Evolutionary conservation across 1,284 basidiomycete species (phyloP).

Genomic region (Chalciporus sp.): DNA sequence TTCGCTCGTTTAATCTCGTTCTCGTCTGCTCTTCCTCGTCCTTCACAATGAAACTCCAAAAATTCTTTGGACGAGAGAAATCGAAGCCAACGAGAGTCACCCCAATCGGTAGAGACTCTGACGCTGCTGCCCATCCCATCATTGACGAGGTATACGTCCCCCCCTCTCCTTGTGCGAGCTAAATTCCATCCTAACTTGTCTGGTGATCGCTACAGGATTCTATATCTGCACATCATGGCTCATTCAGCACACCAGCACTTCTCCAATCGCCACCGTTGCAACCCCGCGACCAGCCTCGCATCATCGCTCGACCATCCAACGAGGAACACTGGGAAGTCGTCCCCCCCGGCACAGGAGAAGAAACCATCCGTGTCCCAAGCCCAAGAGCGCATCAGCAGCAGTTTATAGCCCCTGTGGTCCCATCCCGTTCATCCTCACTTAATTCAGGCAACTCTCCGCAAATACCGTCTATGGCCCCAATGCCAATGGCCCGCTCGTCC

Average conservation of each 20-base stretch:
- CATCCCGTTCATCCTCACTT: conserved; percentile 50
- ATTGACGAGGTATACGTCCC: conserved; percentile 29
- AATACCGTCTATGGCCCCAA: conserved; percentile 29
- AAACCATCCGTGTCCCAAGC: conserved; percentile 22
- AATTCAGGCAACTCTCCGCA: conserved; percentile 43
- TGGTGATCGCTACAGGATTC: conserved; percentile 22
- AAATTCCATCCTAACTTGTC: neutral
- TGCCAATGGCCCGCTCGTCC: conserved; percentile 38
- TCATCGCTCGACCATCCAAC: conserved; percentile 29
- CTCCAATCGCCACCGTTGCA: conserved; percentile 8
- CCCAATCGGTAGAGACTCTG: conserved; percentile 34
- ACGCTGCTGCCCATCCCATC: conserved; percentile 30
- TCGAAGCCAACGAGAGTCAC: conserved; percentile 39
- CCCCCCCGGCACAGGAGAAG: conserved; percentile 12
- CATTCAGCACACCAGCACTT: conserved; percentile 4
- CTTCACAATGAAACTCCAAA: conserved; percentile 44
- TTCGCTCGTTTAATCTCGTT: neutral
- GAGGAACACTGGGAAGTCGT: conserved; percentile 57
- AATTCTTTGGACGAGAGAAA: conserved; percentile 53
- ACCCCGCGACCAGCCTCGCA: conserved; percentile 29
- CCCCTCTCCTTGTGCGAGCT: neutral
- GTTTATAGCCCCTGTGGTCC: conserved; percentile 37
- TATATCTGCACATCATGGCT: conserved; percentile 25
- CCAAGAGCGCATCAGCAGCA: conserved; percentile 33
- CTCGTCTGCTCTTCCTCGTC: neutral